These are phyloP conservation scores for Aspergillus floridensis DNA, from an alignment of 2,329 filamentous ascomycete species.

Conservation along the genomic window DNA sequence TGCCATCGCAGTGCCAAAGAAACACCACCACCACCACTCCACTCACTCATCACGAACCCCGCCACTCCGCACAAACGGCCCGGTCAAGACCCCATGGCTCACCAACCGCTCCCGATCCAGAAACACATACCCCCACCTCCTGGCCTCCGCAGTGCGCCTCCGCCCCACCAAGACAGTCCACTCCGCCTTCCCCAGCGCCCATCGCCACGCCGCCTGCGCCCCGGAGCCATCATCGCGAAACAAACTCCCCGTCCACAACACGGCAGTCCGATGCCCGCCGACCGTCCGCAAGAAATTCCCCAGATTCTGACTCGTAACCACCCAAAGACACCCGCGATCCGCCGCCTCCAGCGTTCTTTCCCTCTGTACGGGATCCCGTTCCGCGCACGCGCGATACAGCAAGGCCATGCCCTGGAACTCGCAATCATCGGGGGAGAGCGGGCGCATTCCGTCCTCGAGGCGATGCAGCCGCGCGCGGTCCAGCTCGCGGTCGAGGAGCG, in stretches of 20 bases:
- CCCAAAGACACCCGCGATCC: background rate
- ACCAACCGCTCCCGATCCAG: background rate
- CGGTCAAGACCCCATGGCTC: background rate
- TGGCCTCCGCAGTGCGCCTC: background rate
- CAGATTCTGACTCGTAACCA: too few relatives aligned
- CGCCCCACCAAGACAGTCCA: background rate
- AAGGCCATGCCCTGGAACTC: background rate
- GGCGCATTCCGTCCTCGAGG: background rate
- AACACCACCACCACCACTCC: background rate
- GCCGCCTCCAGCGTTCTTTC: background rate
- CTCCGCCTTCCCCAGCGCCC: background rate
- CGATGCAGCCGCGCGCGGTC: background rate
- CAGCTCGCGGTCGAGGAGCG: background rate
- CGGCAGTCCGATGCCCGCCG: too few relatives aligned
- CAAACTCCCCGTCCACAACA: too few relatives aligned
- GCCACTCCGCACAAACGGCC: background rate
- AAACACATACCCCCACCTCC: background rate
- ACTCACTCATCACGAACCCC: background rate
- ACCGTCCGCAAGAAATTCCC: too few relatives aligned
- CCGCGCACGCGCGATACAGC: background rate
- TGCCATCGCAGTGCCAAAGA: background rate
- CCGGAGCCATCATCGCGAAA: background rate
- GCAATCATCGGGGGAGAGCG: background rate
- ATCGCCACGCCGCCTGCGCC: background rate
- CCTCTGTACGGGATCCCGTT: background rate